Evolutionary conservation across 2,329 filamentous ascomycete species (phyloP), one percentile per base, ranked within the genome.

Genomic region (Diaporthe sp.): DNA sequence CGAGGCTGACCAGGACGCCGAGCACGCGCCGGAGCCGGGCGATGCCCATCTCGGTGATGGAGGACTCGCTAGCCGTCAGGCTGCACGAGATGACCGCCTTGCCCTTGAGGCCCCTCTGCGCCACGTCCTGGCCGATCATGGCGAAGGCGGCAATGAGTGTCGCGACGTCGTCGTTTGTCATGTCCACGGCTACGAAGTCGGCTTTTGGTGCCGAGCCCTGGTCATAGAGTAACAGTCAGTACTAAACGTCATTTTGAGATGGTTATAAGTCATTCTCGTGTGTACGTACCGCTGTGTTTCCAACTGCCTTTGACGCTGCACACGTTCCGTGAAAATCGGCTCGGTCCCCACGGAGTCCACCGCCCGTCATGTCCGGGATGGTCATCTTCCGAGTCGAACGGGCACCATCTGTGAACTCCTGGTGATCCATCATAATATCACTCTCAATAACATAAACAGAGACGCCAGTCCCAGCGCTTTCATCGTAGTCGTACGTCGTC

Each of bases 61-160:
- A 65, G 19, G 7, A 10, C 30, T 65, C 61, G 30, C 42, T 65
- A 5, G 61, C 61, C 22, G 61, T 65, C 61, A 65, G 22, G 22
- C 61, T 65, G 30, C 61, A 65, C 42, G 61, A 65, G 42, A 65
- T 50, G 42, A 65, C 61, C 4, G 61, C 61, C 19, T 65, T 65
- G 10, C 61, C 61, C 19, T 65, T 50, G 1, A 65, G 42, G 1
- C 61, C 61, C 25, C 30, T n/a, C 19, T 50, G 42, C 2, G 61
- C 61, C 42, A 65, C 61, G 42, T 65, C 61, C 61, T 65, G 61
- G 17, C 42, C 61, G 42, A 65, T 35, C 61, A 65, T 65, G 19
- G 61, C 61, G 61, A 65, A 50, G 27, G 61, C 61, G 0, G 61
- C 61, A 19, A 65, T 65, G 6, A 65, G 61, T 10, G 42, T 50